Conservation (phyloP, 352 stramenopile genomes). For the Globisporangium splendens region DNA sequence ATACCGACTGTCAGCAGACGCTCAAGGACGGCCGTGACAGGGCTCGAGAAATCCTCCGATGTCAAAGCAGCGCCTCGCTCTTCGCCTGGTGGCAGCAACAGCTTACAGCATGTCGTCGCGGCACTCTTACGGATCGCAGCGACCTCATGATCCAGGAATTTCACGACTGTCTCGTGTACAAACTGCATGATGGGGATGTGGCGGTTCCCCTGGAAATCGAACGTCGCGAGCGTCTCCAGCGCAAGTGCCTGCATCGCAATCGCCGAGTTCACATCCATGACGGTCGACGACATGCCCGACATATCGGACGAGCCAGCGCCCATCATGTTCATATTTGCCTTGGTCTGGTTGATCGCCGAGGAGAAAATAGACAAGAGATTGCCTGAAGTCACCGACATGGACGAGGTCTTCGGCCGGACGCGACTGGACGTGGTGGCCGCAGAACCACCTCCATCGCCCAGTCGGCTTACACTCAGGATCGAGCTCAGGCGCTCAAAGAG, state of each 20-base stretch:
- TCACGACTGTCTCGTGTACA: constrained; percentile 85
- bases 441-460: constrained; percentile 40
- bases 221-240: constrained; percentile 81
- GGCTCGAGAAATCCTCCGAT: constrained; percentile 66
- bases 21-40: constrained; percentile 74
- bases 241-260: constrained; percentile 82
- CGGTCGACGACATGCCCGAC: constrained; percentile 22
- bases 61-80: constrained; percentile 42
- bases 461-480: constrained; percentile 51
- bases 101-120: constrained; percentile 85
- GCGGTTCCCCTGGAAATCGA: constrained; percentile 84
- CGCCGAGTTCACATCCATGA: constrained; percentile 42
- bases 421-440: constrained; percentile 57
- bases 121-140: constrained; percentile 81
- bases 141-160: constrained; percentile 85
- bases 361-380: constrained; percentile 73
- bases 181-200: constrained; percentile 87
- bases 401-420: constrained; percentile 68
- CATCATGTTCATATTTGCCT: constrained; percentile 37
- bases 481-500: constrained; percentile 80
- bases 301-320: constrained; percentile 25
- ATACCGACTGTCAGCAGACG: constrained; percentile 82
- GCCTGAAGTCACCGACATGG: constrained; percentile 62
- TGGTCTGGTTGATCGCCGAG: constrained; percentile 43
- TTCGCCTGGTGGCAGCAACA: constrained; percentile 70